Conservation (phyloP, 2,329 filamentous ascomycete species). For the Diaporthe longicolla region DNA sequence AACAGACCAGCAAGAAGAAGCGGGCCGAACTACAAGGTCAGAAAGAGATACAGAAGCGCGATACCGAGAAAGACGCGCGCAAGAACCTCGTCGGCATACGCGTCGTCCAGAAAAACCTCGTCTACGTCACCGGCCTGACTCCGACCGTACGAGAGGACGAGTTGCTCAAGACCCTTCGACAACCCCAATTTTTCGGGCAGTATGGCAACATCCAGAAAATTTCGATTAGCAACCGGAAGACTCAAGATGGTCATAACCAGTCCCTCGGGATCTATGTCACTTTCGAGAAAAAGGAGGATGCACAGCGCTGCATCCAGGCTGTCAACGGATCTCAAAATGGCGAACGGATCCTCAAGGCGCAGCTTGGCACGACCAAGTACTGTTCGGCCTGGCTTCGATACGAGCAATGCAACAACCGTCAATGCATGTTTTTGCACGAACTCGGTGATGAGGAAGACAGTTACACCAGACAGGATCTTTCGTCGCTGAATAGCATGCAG, state of each 20-base stretch:
- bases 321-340: constrained; percentile 95
- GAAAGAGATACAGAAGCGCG: constrained; percentile 95
- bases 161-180: constrained; percentile 89
- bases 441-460: constrained; percentile 98
- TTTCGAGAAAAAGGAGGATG: constrained; percentile 92
- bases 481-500: constrained; percentile 91
- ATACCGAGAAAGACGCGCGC: constrained; percentile 94
- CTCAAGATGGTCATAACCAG: constrained; percentile 79
- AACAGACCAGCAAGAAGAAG: constrained; percentile 93
- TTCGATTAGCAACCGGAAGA: constrained; percentile 96
- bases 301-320: constrained; percentile 88
- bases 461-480: constrained; percentile 94
- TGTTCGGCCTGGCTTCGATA: constrained; percentile 97
- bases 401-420: constrained; percentile 93
- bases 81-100: constrained; percentile 96
- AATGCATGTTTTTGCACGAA: constrained; percentile 98
- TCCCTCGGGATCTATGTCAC: constrained; percentile 99
- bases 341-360: constrained; percentile 85
- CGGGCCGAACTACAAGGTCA: constrained; percentile 86
- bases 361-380: constrained; percentile 94
- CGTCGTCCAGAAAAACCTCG: constrained; percentile 98
- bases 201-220: constrained; percentile 99
- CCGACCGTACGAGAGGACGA: constrained; percentile 94
- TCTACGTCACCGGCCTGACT: constrained; percentile 96
- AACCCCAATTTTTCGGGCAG: constrained; percentile 95